Conservation (phyloP, 202 grass and related monocot genomes). For the Digitaria exilis region DNA sequence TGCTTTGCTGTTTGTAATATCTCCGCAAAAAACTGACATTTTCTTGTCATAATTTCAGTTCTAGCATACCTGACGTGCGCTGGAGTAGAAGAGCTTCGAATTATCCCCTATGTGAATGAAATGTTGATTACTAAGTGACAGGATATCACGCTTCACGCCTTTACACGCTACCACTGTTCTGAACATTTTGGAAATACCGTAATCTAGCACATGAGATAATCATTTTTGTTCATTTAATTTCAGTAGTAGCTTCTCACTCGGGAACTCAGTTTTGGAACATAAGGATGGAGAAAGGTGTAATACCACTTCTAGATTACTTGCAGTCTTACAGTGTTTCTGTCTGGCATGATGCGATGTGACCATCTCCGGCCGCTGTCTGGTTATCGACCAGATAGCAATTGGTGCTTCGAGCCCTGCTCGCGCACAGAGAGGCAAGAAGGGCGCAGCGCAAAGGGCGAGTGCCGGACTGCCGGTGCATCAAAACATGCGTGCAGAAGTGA, state of each 20-base stretch:
- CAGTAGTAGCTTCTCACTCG: not conserved
- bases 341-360: too few species aligned
- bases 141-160: too few species aligned
- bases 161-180: not conserved
- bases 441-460: too few species aligned
- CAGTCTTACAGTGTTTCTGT: too few species aligned
- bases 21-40: too few species aligned
- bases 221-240: not conserved
- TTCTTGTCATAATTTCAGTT: not conserved
- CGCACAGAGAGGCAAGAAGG: too few species aligned
- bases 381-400: too few species aligned
- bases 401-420: too few species aligned
- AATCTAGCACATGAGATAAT: not conserved
- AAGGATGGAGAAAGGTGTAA: not conserved
- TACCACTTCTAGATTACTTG: not conserved
- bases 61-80: not conserved
- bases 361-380: too few species aligned
- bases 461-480: too few species aligned
- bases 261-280: not conserved
- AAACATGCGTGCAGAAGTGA: too few species aligned
- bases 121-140: not conserved
- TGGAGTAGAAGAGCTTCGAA: not conserved
- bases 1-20: not conserved
- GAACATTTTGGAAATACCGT: not conserved
- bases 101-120: not conserved